phyloP scores from a whole-genome alignment of 164 flowering plant species.

The Aristolochia californica region DNA sequence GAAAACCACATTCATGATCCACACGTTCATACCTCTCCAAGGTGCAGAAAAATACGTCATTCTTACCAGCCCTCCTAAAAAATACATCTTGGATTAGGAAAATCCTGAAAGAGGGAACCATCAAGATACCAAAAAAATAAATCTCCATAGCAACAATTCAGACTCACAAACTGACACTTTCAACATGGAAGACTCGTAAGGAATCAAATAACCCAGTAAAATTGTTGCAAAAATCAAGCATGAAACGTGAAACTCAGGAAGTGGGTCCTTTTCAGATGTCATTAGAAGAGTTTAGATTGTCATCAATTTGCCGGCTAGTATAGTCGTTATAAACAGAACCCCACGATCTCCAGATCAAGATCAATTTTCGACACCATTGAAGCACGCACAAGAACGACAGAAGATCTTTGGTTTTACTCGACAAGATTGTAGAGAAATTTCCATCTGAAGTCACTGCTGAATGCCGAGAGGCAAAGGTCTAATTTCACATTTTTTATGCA shows the following conservation, averaged over 20 bases:
- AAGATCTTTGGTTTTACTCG: too few relatives aligned
- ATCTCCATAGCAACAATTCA: constrained; percentile 24
- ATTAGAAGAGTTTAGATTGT: constrained; percentile 61
- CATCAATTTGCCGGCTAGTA: too few relatives aligned
- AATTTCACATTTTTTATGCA: too few relatives aligned
- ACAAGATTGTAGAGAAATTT: too few relatives aligned
- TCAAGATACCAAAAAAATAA: constrained; percentile 5
- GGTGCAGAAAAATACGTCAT: constrained; percentile 88
- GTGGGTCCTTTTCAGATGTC: constrained; percentile 30
- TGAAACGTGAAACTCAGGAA: constrained; percentile 10
- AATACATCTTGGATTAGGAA: constrained; percentile 26
- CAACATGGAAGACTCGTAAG: constrained; percentile 6
- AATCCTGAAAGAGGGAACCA: constrained; percentile 4
- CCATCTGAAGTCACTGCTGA: too few relatives aligned
- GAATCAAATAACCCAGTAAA: constrained; percentile 2
- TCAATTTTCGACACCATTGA: too few relatives aligned
- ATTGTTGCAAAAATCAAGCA: constrained; percentile 1
- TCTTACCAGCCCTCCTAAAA: constrained; percentile 17
- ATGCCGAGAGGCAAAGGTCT: too few relatives aligned
- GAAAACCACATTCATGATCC: constrained; percentile 93
- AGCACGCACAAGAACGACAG: too few relatives aligned
- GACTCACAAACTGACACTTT: constrained; percentile 13
- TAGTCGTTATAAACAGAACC: too few relatives aligned
- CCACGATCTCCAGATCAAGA: too few relatives aligned
- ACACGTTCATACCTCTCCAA: constrained; percentile 54